Evolutionary conservation across 225 moss, liverwort and hornwort species (phyloP), one percentile per base, ranked within the genome.

Genomic region (Pseudisothecium myosuroides): DNA sequence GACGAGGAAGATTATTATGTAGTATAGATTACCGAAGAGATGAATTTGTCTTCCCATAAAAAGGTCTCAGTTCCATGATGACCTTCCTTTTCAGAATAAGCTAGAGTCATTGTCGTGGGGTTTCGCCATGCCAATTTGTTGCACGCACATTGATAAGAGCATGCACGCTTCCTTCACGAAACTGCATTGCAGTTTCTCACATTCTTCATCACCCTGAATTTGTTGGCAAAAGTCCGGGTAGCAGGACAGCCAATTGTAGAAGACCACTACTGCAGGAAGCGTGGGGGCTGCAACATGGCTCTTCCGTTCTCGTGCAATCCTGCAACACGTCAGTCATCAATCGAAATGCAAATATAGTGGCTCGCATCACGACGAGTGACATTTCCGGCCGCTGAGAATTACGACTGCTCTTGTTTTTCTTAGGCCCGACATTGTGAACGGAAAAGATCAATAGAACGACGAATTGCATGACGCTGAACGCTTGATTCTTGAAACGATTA

Each of bases 211-310:
- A 58, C 47, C 76, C 59, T 89, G 89, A 60, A 91, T 91, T 83
- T 89, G 92, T 87, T 88, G 91, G 83, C 90, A 89, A 58, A 93
- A 90, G 54, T 93, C 91, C 37, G 94, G 88, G 83, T 90, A 88
- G 89, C 90, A 90, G 78, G 90, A 90, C 69, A 94, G 87, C 94
- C 94, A 94, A 41, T 76, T 93, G 83, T 92, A 91, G 83, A 92
- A 94, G 45, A 94, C 80, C 41, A 94, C 93, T 56, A 91, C 87
- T 76, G 93, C 93, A 89, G 94, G 94, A 86, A 94, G 92, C 60
- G 93, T 75, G 79, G 79, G 87, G 89, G 87, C 91, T 92, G 90
- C 89, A 92, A 74, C 88, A 92, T 56, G 94, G 93, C 80, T 93
- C 91, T 83, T 94, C 91, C 52, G 83, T 63, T 87, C 88, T 91